Evolutionary conservation across 1,284 basidiomycete genomes (phyloP), one percentile per base, ranked within the genome.

Genomic region (Fomitopsis palustris): DNA sequence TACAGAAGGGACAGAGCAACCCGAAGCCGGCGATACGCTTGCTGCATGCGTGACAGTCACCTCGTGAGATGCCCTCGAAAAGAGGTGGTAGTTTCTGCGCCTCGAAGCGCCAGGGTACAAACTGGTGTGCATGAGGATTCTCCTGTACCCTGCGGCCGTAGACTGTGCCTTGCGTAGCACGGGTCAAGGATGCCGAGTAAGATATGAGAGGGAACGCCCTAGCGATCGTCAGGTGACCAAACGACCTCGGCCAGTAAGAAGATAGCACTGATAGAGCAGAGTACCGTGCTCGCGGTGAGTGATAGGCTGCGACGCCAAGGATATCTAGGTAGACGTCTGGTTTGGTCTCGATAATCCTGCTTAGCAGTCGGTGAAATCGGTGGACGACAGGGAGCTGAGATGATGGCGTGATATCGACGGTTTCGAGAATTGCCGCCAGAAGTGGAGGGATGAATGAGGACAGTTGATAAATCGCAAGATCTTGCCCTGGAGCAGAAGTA

Each of bases 271-370:
- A 74, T 57, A 87, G 71, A 9, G 87, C 89, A 21, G 73, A 71
- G 53, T 78, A 76, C 41, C 88, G 77, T n/a, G 85, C 78, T 55
- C 70, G 76, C 6, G 80, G 68, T 0, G 82, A 80, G 55, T 86
- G 84, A 67, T 88, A 86, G 2, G 88, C 89, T 21, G 86, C 75
- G 37, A 92, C 79, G 62, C 88, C 83, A 7, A 94, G 77, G 0
- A 91, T 61, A 69, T 93, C 90, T 27, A 85, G 75, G 63, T 87
- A 86, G 0, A 82, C 77, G 67, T 93, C 90, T 0, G 82, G 77
- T 68, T 92, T 93, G 37, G 77, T 74, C 14, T 75, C 74, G 16
- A 84, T 71, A n/a, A 92, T 78, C 21, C 82, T 72, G n/a, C 77
- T 72, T 21, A 93, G 68, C 10, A 93, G 71, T 12, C 78, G 78